Percentiles rank a stretch among this genome's conserved stretches.
Conservation (phyloP, 1,284 basidiomycete species). For the Sporisorium exsertum region DNA sequence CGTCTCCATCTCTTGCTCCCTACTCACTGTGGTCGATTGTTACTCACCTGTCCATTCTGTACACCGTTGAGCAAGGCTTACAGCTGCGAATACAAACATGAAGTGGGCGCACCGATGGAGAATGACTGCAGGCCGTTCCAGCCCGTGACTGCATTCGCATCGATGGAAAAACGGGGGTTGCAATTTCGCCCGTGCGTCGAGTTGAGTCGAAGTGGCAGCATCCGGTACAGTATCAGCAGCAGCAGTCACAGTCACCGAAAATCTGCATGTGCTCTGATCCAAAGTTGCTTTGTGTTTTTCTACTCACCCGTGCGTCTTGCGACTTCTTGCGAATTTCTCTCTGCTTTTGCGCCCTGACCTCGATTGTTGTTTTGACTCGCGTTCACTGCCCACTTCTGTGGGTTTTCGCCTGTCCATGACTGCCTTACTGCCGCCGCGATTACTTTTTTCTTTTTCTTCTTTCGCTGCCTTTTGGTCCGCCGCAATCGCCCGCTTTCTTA, state of each 20-base stretch:
- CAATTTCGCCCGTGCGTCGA: not conserved
- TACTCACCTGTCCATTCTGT: too few relatives aligned
- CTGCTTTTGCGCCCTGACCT: conserved; percentile 6
- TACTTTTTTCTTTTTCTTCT: not conserved
- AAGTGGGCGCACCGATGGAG: not conserved
- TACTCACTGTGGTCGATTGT: too few relatives aligned
- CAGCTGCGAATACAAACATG: too few relatives aligned
- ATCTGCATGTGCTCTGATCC: not conserved
- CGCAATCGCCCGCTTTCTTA: conserved; percentile 8
- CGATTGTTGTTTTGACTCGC: conserved; percentile 16
- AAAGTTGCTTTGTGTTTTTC: conserved; percentile 8
- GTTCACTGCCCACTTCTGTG: not conserved
- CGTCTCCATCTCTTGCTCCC: not conserved
- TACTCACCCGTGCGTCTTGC: not conserved
- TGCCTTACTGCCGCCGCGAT: not conserved
- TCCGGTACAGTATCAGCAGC: too few relatives aligned
- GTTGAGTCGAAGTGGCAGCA: not conserved
- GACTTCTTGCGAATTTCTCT: not conserved
- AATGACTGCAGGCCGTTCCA: not conserved
- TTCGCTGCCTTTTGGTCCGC: not conserved
- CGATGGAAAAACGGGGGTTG: not conserved
- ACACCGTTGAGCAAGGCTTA: too few relatives aligned
- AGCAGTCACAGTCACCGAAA: too few relatives aligned
- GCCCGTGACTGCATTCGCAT: not conserved
- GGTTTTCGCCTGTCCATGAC: not conserved